phyloP scores from a whole-genome alignment of 108 stramenopile genomes.

The Fistulifera solaris region DNA sequence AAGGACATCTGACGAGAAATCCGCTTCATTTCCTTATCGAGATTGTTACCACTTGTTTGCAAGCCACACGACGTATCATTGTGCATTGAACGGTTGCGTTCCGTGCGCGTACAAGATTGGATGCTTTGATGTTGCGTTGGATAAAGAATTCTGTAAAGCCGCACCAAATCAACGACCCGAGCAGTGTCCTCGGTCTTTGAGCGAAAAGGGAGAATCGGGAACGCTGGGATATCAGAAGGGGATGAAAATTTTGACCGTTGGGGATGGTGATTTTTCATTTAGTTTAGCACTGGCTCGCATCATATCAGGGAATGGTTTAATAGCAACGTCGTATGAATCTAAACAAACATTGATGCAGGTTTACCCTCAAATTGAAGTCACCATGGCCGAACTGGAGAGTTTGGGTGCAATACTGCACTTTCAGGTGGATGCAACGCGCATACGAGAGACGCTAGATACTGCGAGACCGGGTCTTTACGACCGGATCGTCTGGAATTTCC shows the following conservation, averaged over 20 bases:
- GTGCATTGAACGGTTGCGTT: slow-evolving; percentile 42
- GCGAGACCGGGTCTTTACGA: slow-evolving; percentile 31
- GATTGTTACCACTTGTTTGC: slow-evolving; percentile 8
- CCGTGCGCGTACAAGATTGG: slow-evolving; percentile 84
- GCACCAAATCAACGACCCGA: slow-evolving; percentile 77
- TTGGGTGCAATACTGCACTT: slow-evolving; percentile 33
- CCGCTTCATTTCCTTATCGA: slow-evolving; percentile 6
- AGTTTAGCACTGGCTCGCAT: slow-evolving; percentile 71
- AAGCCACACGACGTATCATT: slow-evolving; percentile 13
- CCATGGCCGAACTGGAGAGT: slow-evolving; percentile 27
- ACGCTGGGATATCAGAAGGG: slow-evolving; percentile 45
- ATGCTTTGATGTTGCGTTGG: slow-evolving; percentile 67
- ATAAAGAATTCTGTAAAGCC: slow-evolving; percentile 39
- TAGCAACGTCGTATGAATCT: slow-evolving; percentile 76
- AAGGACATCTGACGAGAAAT: too few relatives aligned
- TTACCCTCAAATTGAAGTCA: slow-evolving; percentile 56
- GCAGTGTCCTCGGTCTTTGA: slow-evolving; percentile 46
- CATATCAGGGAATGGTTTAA: neutral
- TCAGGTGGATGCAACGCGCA: slow-evolving; percentile 73
- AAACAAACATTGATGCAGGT: slow-evolving; percentile 39
- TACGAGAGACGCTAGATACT: slow-evolving; percentile 37
- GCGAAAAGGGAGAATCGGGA: slow-evolving; percentile 1
- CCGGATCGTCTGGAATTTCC: slow-evolving; percentile 87
- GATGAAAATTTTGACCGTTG: slow-evolving; percentile 72
- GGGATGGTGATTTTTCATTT: slow-evolving; percentile 90